Conservation (phyloP, 495 filamentous ascomycete species). For the Evernia prunastri region DNA sequence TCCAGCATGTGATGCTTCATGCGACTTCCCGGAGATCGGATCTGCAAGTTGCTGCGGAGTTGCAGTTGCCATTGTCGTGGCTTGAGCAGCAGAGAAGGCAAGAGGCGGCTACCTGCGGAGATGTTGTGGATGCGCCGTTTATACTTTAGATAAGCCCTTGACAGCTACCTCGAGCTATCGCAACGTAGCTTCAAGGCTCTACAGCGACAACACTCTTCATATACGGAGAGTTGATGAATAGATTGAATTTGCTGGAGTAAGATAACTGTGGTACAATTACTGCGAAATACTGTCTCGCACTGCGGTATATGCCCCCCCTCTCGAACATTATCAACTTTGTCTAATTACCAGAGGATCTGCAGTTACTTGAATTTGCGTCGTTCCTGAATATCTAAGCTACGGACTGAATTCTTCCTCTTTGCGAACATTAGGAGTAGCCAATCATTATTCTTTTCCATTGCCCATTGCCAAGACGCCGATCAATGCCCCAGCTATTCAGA, state of each 20-base stretch:
- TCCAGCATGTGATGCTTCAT: not conserved
- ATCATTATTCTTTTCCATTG: not conserved
- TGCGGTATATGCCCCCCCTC: not conserved
- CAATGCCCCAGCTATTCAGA: not conserved
- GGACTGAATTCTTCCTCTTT: not conserved
- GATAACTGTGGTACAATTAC: not conserved
- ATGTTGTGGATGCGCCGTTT: not conserved
- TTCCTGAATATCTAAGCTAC: not conserved
- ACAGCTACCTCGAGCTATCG: not conserved
- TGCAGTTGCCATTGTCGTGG: slow-evolving; percentile 1
- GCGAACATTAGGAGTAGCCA: not conserved
- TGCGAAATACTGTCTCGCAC: not conserved
- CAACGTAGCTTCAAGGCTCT: not conserved
- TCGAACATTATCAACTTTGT: not conserved
- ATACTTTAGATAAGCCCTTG: not conserved
- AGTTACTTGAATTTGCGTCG: not conserved
- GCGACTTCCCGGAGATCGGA: not conserved
- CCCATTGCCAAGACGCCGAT: not conserved
- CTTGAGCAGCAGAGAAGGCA: slow-evolving; percentile 4
- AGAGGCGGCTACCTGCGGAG: slow-evolving; percentile 2
- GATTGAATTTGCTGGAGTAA: not conserved
- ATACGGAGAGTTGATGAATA: not conserved
- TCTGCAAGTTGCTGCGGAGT: not conserved
- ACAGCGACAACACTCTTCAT: not conserved
- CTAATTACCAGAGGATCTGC: not conserved